Percentiles rank a stretch among this genome's conserved stretches.
Evolutionary conservation across 192 early-diverging fungal genomes (phyloP).

Genomic region (Entomortierella chlamydospora): DNA sequence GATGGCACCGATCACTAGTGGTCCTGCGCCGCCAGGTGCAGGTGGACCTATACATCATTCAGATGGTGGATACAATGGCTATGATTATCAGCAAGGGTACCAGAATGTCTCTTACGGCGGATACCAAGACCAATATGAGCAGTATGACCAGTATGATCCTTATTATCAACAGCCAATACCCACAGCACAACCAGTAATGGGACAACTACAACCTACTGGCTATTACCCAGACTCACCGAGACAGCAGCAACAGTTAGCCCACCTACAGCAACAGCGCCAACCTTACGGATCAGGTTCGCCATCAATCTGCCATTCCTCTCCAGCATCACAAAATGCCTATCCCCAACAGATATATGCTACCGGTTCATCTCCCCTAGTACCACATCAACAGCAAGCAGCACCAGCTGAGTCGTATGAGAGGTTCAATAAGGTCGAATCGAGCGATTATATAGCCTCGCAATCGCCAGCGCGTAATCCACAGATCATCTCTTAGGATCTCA

Average conservation of each 20-base stretch:
- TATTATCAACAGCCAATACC: constrained; percentile 29
- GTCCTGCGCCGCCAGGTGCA: neutral
- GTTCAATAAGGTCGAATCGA: constrained; percentile 3
- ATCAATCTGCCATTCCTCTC: constrained; percentile 25
- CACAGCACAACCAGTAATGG: neutral
- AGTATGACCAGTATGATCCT: constrained; percentile 35
- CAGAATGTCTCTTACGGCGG: constrained; percentile 26
- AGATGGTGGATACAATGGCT: constrained; percentile 8
- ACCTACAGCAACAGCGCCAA: constrained; percentile 10
- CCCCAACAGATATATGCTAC: constrained; percentile 14
- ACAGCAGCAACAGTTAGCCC: constrained; percentile 10
- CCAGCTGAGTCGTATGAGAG: constrained; percentile 2
- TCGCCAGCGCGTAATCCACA: constrained; percentile 34
- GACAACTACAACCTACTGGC: constrained; percentile 5
- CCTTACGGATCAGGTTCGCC: constrained; percentile 29
- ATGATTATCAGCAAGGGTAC: constrained; percentile 33
- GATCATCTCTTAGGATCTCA: constrained; percentile 4
- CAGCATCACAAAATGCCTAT: constrained; percentile 6
- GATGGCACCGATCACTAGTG: constrained; percentile 20
- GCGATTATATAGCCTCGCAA: constrained; percentile 6
- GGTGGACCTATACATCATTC: neutral
- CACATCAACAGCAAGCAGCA: neutral
- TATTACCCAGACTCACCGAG: constrained; percentile 20
- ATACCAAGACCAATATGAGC: constrained; percentile 35
- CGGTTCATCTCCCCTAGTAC: neutral